Conservation (phyloP, 2,329 filamentous ascomycete genomes). For the Arachnomyces sp. region DNA sequence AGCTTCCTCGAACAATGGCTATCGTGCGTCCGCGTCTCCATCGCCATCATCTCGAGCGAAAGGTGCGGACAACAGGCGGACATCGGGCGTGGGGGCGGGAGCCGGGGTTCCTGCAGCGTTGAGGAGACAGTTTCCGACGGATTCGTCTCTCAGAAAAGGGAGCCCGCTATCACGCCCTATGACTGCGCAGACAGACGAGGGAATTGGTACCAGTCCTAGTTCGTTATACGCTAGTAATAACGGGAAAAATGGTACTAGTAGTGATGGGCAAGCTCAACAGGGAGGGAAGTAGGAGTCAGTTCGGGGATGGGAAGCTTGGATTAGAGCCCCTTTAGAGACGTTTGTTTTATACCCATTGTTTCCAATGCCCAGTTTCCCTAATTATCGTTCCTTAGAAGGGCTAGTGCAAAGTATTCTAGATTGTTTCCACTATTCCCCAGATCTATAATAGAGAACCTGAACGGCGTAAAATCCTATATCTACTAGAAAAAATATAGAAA, state of each 20-base stretch:
- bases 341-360: too few relatives aligned
- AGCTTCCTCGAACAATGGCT: slow-evolving; percentile 12
- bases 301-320: neutral
- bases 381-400: too few relatives aligned
- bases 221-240: slow-evolving; percentile 2
- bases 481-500: too few relatives aligned
- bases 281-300: slow-evolving; percentile 10
- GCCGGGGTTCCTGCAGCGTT: slow-evolving; percentile 13
- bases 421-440: too few relatives aligned
- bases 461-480: too few relatives aligned
- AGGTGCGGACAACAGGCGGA: slow-evolving; percentile 10
- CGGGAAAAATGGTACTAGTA: neutral
- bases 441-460: too few relatives aligned
- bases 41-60: slow-evolving; percentile 15
- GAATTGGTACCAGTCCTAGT: slow-evolving; percentile 22
- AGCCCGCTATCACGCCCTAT: slow-evolving; percentile 27
- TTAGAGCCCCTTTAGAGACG: too few relatives aligned
- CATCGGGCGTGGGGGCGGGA: too few relatives aligned
- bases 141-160: slow-evolving; percentile 18
- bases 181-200: slow-evolving; percentile 22
- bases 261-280: neutral
- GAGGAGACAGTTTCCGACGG: slow-evolving; percentile 13
- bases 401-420: too few relatives aligned
- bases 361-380: too few relatives aligned
- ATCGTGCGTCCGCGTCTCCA: slow-evolving; percentile 15